A percentile compares a stretch with the other conserved stretches of the same genome.
Evolutionary conservation across 192 early-diverging fungal genomes (phyloP).

Genomic region (Rhizophagus sp.): DNA sequence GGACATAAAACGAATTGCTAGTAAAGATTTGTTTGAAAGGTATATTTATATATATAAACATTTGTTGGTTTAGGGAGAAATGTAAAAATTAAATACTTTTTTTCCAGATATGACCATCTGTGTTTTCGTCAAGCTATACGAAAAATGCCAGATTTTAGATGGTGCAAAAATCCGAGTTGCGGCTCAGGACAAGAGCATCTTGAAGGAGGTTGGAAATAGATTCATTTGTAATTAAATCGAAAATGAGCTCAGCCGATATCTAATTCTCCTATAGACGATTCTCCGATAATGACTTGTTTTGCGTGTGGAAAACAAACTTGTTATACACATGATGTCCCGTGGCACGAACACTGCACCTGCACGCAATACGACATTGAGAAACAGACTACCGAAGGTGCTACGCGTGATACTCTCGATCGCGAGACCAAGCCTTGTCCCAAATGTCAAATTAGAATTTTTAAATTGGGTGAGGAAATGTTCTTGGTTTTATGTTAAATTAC

Average conservation of each 20-base stretch:
- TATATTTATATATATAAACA: too few relatives aligned
- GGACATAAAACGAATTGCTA: background rate
- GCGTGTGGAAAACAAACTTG: background rate
- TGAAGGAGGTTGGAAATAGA: background rate
- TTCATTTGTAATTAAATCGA: background rate
- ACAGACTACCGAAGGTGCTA: background rate
- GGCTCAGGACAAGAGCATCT: constrained; percentile 20
- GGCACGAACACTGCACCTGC: background rate
- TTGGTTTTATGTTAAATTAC: background rate
- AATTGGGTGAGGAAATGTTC: background rate
- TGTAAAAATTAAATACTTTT: background rate
- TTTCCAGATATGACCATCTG: constrained; percentile 12
- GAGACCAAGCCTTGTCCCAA: constrained; percentile 7
- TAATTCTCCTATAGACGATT: background rate
- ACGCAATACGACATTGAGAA: background rate
- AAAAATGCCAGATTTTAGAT: constrained; percentile 21
- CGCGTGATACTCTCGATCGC: background rate
- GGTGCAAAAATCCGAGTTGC: constrained; percentile 18
- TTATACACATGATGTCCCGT: constrained; percentile 7
- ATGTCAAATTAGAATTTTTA: constrained; percentile 16
- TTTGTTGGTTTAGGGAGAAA: too few relatives aligned
- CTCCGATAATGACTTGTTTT: constrained; percentile 22
- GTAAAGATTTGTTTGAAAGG: constrained; percentile 6
- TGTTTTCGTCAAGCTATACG: background rate
- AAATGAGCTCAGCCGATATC: background rate